Evolutionary conservation across 2,329 filamentous ascomycete species (phyloP), one percentile per base, ranked within the genome.

Genomic region (Canariomyces notabilis): DNA sequence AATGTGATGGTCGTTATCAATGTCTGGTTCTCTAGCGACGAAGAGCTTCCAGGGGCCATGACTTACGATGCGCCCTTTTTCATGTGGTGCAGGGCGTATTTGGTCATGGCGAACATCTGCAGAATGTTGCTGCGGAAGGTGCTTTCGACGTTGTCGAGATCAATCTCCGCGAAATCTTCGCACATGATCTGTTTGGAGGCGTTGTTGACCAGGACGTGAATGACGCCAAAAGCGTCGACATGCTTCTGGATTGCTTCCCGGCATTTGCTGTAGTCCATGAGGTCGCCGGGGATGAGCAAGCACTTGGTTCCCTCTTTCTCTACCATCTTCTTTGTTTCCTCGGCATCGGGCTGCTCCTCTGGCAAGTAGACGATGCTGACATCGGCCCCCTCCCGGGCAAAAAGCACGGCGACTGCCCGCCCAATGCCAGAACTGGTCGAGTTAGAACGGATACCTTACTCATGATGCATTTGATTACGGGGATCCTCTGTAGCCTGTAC

Each of bases 91-190:
- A 81, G 59, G 0, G 76, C 68, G 50, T 71, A 80, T 57, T 81
- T 81, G 5, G 74, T 74, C 50, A 81, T 65, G n/a, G 76, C 75
- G 56, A 82, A 77, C 67, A 80, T 79, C 44, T 74, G 70, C 7
- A 79, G 54, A 23, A 81, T 74, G 49, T 81, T 81, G 49, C 68
- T 72, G 36, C 70, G 70, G 67, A 81, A 83, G 0, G 73, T 75
- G 52, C 71, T 74, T 51, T 79, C 73, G 0, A 80, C 74, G 0
- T 70, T 63, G 12, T 75, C 68, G 1, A 82, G 66, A 56, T 79
- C 69, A 21, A 77, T 79, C 1, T 80, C 68, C 23, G 66, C 64
- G 16, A 80, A 70, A 23, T 79, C 68, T 5, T 70, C 59, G 58
- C 70, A 77, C 61, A 74, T 72, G 29, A 73, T 67, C 60, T 82